Evolutionary conservation across 2,329 filamentous ascomycete genomes (phyloP), one percentile per base, ranked within the genome.

Genomic region (Proliferodiscus dingleyae): DNA sequence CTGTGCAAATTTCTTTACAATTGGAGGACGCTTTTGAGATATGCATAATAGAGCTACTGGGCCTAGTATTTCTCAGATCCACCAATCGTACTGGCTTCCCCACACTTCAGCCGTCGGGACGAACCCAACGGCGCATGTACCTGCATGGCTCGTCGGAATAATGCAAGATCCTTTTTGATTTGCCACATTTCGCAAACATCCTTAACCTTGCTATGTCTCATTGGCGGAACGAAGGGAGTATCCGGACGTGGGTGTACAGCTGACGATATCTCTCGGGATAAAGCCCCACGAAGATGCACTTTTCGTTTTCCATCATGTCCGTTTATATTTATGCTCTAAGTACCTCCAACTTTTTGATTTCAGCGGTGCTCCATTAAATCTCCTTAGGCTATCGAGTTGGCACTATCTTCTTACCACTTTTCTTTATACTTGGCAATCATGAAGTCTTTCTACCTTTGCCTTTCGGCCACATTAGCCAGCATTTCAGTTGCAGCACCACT

Each of bases 401-500:
- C 5, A 38, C 15, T 44, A 16, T 28, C 40, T 15, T 15, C 18
- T 22, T 30, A 29, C 13, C 13, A 23, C 37, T 18, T 32, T 39
- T 19, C 41, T 41, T 36, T 11, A 5, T 28, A 28, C 13, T 7
- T n/a, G 7, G 21, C 24, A 42, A 33, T 26, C 37, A 57, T 56
- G 54, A 57, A 54, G 47, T 43, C 24, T 21, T 53, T 40, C 16
- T 39, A 37, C 37, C 24, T 38, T 8, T 21, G 43, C 19, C 22
- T 56, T 18, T 41, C 40, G 21, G 50, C 61, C 34, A 51, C 52
- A 13, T 55, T 61, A 32, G 53, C 56, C 8, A 32, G 48, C 19
- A 22, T 53, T 19, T 52, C 48, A 6, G 24, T 48, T 22, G 56
- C 56, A 46, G 52, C 51, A 37, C 50, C 51, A 23, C n/a, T n/a